Conservation (phyloP, 2,329 filamentous ascomycete species). For the Rutstroemia sp. region DNA sequence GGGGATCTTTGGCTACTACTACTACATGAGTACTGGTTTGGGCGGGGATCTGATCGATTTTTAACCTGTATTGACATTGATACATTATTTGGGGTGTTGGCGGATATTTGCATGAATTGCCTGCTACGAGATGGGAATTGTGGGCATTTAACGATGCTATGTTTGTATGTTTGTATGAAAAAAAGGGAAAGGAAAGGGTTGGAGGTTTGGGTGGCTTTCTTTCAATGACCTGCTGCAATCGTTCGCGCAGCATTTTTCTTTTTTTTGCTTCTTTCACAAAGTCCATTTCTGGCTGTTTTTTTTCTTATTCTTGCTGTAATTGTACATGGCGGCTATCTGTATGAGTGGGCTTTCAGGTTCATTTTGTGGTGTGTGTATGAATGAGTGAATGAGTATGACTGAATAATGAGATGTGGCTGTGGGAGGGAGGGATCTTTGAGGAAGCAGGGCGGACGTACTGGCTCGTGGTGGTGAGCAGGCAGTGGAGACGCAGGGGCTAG, state of each 20-base stretch:
- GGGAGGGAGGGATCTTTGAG: background rate
- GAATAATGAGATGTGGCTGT: background rate
- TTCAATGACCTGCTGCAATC: background rate
- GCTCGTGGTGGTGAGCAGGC: no score
- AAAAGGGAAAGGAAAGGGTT: background rate
- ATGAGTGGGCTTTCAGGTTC: background rate
- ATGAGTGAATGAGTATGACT: background rate
- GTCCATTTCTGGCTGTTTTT: background rate
- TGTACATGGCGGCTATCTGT: background rate
- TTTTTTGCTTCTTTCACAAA: background rate
- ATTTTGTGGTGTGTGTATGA: background rate
- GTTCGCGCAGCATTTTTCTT: background rate
- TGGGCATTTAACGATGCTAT: constrained; percentile 4
- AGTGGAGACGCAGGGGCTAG: background rate
- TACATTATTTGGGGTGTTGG: constrained; percentile 2
- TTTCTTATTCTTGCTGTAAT: background rate
- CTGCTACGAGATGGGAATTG: background rate
- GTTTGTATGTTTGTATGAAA: constrained; percentile 7
- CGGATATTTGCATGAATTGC: constrained; percentile 6
- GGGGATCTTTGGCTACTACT: background rate
- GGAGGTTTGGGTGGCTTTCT: background rate
- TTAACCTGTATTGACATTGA: background rate
- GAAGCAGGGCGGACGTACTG: no score
- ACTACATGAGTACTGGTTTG: background rate
- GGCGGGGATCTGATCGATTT: background rate